Percentiles rank a stretch among this genome's conserved stretches.
Evolutionary conservation across 306 rosid genomes (phyloP).

Genomic region (Senna siamea): DNA sequence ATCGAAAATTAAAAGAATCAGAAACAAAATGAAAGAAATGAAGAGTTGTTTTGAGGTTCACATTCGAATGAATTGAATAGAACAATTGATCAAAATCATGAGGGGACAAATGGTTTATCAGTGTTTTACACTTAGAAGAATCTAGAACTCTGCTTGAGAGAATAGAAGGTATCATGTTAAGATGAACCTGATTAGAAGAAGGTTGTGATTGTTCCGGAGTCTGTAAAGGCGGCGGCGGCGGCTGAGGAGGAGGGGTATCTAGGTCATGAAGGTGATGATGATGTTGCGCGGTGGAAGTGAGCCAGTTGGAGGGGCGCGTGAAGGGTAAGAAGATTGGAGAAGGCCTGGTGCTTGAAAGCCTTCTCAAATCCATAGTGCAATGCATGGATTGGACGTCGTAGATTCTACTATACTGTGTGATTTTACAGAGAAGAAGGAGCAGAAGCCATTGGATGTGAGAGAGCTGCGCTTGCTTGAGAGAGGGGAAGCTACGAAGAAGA

Average conservation of each 20-base stretch:
- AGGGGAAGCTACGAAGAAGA: neutral
- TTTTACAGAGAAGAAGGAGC: neutral
- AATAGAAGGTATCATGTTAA: constrained; percentile 48
- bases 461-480: neutral
- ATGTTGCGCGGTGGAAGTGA: constrained; percentile 39
- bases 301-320: constrained; percentile 53
- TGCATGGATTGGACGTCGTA: constrained; percentile 20
- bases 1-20: constrained; percentile 46
- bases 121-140: constrained; percentile 56
- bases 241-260: constrained; percentile 36
- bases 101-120: constrained; percentile 62
- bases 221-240: constrained; percentile 39
- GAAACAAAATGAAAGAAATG: constrained; percentile 64
- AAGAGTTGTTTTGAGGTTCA: constrained; percentile 60
- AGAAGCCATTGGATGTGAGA: constrained; percentile 13
- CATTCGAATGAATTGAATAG: constrained; percentile 43
- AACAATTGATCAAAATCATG: constrained; percentile 59
- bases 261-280: constrained; percentile 37
- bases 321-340: constrained; percentile 36
- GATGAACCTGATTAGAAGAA: constrained; percentile 30
- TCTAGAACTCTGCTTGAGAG: constrained; percentile 59
- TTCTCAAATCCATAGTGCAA: constrained; percentile 51
- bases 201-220: constrained; percentile 31
- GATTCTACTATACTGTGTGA: neutral
- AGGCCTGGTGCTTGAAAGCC: constrained; percentile 41